Evolutionary conservation across 1,284 basidiomycete species (phyloP), one percentile per base, ranked within the genome.

Genomic region (Cutaneotrichosporon cutaneum): DNA sequence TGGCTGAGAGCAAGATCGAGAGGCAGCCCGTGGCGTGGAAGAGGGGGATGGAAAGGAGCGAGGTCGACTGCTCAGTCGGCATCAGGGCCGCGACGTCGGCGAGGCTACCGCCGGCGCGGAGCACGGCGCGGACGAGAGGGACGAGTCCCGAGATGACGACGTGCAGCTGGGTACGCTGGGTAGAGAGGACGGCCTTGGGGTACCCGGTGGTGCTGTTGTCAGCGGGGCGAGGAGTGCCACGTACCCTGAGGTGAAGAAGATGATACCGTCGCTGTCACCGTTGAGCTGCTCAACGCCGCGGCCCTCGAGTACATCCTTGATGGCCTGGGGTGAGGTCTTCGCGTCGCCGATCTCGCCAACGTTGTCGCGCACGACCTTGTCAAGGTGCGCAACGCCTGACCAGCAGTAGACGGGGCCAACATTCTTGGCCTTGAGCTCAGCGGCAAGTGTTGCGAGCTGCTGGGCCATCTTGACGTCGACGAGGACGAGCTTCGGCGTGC

Each of bases 11-110:
- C 2, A 72, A 61, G 63, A 73, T 67, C 5, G 70, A 71, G 0
- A 75, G 67, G 56, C 72, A 75, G 5, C 76, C 76, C 0, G 74
- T 76, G 11, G 75, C 76, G 71, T 78, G 76, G 67, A 78, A 78
- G 1, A 78, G 63, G 3, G 76, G 76, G 33, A 78, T 68, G 13
- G 74, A 61, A 24, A 78, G 68, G 4, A 78, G 65, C 4, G 27
- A 16, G 18, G 54, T n/a, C 10, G 52, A 36, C 33, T 14, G 47
- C 54, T 48, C 57, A 7, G 56, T 47, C 10, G 47, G 44, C 55
- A 56, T 56, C n/a, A 44, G 13, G 1, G 54, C 54, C 16, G 35
- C 54, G 4, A 56, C 44, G 27, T 56, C 54, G 4, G 26, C 51
- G 3, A 56, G 21, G 32, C 30, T 26, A 22, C 51, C 52, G n/a